Conservation (phyloP, 176 grass and related monocot species). For the Carex littledalei region DNA sequence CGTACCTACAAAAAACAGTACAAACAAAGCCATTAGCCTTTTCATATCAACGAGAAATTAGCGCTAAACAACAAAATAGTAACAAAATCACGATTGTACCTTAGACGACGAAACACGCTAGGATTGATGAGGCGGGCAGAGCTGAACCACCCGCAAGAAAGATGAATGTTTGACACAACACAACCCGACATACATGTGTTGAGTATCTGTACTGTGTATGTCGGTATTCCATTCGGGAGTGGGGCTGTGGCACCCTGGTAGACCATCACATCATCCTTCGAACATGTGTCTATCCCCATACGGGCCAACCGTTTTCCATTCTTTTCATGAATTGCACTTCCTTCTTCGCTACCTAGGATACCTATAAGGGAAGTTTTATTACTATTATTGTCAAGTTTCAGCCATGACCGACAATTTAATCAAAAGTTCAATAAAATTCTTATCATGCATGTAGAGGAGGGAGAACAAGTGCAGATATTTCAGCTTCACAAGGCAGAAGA, state of each 20-base stretch:
- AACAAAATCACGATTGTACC: not conserved
- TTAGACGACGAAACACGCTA: slow-evolving; percentile 31
- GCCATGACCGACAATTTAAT: not conserved
- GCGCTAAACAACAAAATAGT: not conserved
- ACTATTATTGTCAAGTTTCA: not conserved
- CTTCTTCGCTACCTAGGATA: not conserved
- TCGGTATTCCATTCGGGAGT: slow-evolving; percentile 39
- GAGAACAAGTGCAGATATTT: no score
- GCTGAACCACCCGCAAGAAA: slow-evolving; percentile 47
- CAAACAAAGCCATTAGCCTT: not conserved
- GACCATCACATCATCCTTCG: slow-evolving; percentile 32
- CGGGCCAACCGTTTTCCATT: not conserved
- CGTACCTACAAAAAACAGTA: not conserved
- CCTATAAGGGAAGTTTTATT: not conserved
- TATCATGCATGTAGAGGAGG: no score
- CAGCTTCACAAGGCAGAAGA: no score
- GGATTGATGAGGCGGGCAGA: slow-evolving; percentile 40
- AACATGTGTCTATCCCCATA: slow-evolving; percentile 31
- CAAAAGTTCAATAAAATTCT: not conserved
- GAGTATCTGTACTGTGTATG: slow-evolving; percentile 40
- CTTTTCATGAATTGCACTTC: not conserved
- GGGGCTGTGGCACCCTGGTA: slow-evolving; percentile 40
- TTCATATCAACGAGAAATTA: not conserved
- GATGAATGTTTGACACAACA: slow-evolving; percentile 32
- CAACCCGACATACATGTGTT: slow-evolving; percentile 33